Conservation (phyloP, 2,329 filamentous ascomycete genomes). For the Emmonsiellopsis sp. region DNA sequence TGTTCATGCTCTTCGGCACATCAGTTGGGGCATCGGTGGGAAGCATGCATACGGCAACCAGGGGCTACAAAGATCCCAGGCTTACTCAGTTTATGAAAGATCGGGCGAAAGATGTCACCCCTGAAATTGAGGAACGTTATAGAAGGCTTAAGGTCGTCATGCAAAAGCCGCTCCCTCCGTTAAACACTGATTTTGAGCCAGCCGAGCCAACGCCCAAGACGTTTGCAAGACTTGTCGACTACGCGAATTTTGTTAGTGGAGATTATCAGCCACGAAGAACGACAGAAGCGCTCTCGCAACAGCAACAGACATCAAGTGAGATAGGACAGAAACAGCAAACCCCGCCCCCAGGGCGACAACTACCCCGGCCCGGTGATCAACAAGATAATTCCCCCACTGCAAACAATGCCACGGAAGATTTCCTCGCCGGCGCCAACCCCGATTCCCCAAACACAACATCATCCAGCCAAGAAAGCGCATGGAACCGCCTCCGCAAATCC, state of each 20-base stretch:
- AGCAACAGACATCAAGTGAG: too few relatives aligned
- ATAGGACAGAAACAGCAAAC: too few relatives aligned
- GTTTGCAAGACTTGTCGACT: too few relatives aligned
- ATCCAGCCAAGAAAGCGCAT: constrained; percentile 20
- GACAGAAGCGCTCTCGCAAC: too few relatives aligned
- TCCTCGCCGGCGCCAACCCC: background rate
- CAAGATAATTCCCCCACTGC: background rate
- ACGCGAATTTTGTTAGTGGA: too few relatives aligned
- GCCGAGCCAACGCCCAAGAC: too few relatives aligned
- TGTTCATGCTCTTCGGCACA: background rate
- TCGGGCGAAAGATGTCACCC: background rate
- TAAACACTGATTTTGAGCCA: too few relatives aligned
- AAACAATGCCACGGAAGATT: background rate
- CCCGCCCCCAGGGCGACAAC: too few relatives aligned
- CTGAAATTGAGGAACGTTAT: background rate
- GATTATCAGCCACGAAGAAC: too few relatives aligned
- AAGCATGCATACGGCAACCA: background rate
- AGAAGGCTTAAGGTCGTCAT: too few relatives aligned
- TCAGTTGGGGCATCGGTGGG: background rate
- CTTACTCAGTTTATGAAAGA: constrained; percentile 3
- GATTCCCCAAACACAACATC: background rate
- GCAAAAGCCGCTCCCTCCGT: too few relatives aligned
- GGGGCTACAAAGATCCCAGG: background rate
- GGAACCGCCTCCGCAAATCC: constrained; percentile 26
- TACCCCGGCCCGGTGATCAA: background rate